Evolutionary conservation across 2,329 filamentous ascomycete species (phyloP).

Genomic region (Aspergillus luchuensis): DNA sequence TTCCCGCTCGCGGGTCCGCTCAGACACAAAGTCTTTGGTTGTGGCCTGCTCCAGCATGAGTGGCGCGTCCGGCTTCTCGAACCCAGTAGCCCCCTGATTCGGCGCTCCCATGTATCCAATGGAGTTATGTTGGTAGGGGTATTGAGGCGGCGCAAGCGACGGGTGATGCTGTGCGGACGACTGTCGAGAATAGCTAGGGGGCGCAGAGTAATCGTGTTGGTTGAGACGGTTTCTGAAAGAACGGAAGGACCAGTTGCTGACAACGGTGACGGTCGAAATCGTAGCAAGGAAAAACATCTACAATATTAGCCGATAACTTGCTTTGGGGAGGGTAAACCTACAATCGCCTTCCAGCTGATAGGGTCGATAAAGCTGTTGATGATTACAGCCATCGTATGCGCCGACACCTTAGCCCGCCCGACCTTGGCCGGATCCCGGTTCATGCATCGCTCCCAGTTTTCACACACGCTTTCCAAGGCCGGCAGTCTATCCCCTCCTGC

Average conservation of each 20-base stretch:
- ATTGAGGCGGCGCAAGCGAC: constrained; percentile 25
- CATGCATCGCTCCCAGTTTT: constrained; percentile 86
- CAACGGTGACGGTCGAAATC: constrained; percentile 54
- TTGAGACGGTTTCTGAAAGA: constrained; percentile 48
- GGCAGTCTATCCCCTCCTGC: constrained; percentile 66
- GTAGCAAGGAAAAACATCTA: constrained; percentile 43
- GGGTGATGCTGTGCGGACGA: constrained; percentile 24
- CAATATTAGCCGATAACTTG: constrained; percentile 18
- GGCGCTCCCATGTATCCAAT: constrained; percentile 28
- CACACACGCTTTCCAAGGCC: constrained; percentile 71
- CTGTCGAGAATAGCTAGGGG: constrained; percentile 28
- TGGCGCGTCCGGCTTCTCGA: constrained; percentile 31
- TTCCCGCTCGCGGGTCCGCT: constrained; percentile 34
- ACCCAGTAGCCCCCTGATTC: constrained; percentile 17
- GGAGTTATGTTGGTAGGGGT: constrained; percentile 31
- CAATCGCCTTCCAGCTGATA: constrained; percentile 81
- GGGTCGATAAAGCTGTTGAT: constrained; percentile 92
- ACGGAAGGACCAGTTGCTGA: constrained; percentile 63
- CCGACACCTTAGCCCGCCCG: constrained; percentile 77
- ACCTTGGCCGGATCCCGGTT: constrained; percentile 75
- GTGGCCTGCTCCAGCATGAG: constrained; percentile 36
- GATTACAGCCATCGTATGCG: constrained; percentile 86
- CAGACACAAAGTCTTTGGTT: constrained; percentile 34
- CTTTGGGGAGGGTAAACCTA: constrained; percentile 38
- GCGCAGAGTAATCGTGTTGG: constrained; percentile 32